Conservation (phyloP, 1,284 basidiomycete genomes). For the Melampsora americana region DNA sequence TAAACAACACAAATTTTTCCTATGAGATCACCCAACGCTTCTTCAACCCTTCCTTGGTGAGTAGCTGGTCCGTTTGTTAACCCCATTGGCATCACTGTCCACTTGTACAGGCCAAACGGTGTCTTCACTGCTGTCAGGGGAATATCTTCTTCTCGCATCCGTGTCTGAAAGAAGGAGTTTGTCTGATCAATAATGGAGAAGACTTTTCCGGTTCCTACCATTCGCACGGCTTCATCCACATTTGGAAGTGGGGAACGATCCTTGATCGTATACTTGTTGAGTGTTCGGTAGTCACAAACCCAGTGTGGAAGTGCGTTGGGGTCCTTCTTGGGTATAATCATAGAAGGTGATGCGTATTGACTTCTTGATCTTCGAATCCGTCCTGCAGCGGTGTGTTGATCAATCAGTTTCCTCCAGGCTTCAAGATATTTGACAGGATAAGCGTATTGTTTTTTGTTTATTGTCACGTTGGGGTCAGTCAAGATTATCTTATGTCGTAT, state of each 20-base stretch:
- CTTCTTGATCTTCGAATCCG: conserved; percentile 15
- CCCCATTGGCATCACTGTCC: conserved; percentile 58
- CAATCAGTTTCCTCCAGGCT: conserved; percentile 34
- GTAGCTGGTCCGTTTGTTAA: conserved; percentile 55
- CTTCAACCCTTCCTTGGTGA: conserved; percentile 48
- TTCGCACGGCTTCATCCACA: not conserved
- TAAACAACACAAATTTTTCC: conserved; percentile 57
- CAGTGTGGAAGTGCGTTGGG: conserved; percentile 45
- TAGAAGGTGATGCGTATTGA: not conserved
- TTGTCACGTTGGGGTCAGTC: conserved; percentile 7
- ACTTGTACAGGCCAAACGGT: conserved; percentile 56
- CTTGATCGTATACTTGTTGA: not conserved
- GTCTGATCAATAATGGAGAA: conserved; percentile 58
- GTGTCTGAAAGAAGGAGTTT: conserved; percentile 57
- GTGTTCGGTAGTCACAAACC: conserved; percentile 45
- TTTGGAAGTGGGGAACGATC: conserved; percentile 8
- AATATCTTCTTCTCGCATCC: conserved; percentile 55
- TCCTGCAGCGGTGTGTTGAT: conserved; percentile 38
- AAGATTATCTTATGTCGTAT: not conserved
- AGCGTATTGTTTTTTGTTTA: conserved; percentile 37
- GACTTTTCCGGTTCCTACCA: conserved; percentile 47
- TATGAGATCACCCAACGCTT: conserved; percentile 48
- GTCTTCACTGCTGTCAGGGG: conserved; percentile 56
- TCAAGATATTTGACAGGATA: conserved; percentile 23
- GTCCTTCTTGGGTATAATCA: conserved; percentile 31